A percentile compares a stretch with the other conserved stretches of the same genome.
phyloP scores from a whole-genome alignment of 352 stramenopile genomes.

The Phytopythium delawarense region DNA sequence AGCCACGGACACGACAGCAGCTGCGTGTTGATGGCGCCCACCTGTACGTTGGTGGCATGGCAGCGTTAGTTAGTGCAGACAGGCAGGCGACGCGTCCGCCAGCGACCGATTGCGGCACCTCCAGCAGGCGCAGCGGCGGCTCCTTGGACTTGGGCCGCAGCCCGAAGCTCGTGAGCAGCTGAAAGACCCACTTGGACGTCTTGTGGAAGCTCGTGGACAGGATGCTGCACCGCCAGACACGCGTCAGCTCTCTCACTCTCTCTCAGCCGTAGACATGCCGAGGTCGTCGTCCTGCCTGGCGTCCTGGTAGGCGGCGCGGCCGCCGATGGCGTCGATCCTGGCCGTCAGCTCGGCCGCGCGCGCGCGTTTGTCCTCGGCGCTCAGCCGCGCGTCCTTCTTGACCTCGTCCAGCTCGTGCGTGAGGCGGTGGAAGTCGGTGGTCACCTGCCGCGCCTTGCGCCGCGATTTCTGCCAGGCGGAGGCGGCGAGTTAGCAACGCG shows the following conservation, averaged over 20 bases:
- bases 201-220: constrained; percentile 93
- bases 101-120: constrained; percentile 23
- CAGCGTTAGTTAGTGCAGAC: constrained; percentile 20
- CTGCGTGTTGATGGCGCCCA: constrained; percentile 96
- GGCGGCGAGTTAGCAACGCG: no score
- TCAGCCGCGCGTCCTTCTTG: constrained; percentile 23
- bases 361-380: constrained; percentile 19
- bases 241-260: background rate
- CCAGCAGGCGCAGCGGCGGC: constrained; percentile 49
- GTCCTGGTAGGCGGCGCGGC: constrained; percentile 92
- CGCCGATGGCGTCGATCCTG: constrained; percentile 84
- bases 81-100: background rate
- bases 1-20: constrained; percentile 93
- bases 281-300: constrained; percentile 34
- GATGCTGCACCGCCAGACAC: constrained; percentile 47
- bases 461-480: constrained; percentile 45
- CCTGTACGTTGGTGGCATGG: constrained; percentile 37
- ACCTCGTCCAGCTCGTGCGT: constrained; percentile 66
- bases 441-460: constrained; percentile 65
- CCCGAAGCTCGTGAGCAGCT: constrained; percentile 78
- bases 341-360: constrained; percentile 56
- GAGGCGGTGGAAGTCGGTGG: constrained; percentile 72
- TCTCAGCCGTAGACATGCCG: no score
- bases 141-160: constrained; percentile 68
- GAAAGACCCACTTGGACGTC: constrained; percentile 95